phyloP scores from a whole-genome alignment of 352 stramenopile species.

The Globisporangium cederbergense region DNA sequence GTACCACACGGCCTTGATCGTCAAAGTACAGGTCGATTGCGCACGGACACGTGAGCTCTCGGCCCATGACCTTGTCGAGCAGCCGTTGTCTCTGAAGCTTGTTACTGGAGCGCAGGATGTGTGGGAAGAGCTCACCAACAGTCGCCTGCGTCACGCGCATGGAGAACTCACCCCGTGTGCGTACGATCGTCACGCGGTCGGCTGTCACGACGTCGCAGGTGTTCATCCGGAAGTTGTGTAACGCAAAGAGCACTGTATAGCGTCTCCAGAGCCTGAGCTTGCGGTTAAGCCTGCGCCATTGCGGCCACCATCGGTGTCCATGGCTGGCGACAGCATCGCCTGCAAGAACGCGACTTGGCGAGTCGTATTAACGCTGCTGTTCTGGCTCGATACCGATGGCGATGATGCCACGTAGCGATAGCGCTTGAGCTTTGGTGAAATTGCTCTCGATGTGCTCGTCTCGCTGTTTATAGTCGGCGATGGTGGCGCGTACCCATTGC shows the following conservation, averaged over 20 bases:
- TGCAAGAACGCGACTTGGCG: constrained; percentile 5
- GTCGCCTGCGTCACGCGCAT: constrained; percentile 4
- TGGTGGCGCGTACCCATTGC: constrained; percentile 10
- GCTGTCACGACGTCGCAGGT: constrained; percentile 1
- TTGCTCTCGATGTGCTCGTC: background rate
- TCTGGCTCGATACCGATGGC: background rate
- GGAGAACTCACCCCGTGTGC: constrained; percentile 6
- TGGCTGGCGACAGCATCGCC: constrained; percentile 4
- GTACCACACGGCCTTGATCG: constrained; percentile 15
- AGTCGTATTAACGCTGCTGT: background rate
- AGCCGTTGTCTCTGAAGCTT: background rate
- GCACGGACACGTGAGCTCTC: constrained; percentile 16
- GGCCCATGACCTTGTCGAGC: constrained; percentile 18
- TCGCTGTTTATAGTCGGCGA: background rate
- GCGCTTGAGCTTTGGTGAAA: constrained; percentile 1
- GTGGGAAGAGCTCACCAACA: constrained; percentile 5
- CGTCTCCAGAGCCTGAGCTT: too few species aligned
- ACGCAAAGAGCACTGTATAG: constrained; percentile 5
- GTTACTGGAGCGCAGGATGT: background rate
- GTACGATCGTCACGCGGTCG: constrained; percentile 2
- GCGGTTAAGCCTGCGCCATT: constrained; percentile 4
- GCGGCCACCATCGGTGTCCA: constrained; percentile 2
- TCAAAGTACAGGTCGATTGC: constrained; percentile 28
- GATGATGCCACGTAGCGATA: background rate
- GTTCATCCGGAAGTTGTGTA: constrained; percentile 8